Evolutionary conservation across 495 filamentous ascomycete genomes (phyloP), one percentile per base, ranked within the genome.

Genomic region (Podospora pseudopauciseta): DNA sequence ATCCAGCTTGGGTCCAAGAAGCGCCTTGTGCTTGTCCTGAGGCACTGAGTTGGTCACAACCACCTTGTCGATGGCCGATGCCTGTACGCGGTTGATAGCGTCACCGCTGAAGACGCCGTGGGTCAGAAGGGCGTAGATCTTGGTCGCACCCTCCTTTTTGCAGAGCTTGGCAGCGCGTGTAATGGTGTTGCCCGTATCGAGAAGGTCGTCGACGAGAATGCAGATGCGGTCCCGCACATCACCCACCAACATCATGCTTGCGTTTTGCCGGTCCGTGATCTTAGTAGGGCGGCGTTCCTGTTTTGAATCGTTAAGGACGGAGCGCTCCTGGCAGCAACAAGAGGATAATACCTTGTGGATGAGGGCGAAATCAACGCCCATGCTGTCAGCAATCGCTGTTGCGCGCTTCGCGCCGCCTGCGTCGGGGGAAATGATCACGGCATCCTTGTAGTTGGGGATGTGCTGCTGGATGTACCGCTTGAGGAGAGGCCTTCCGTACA

Each of bases 331-430:
- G 34, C 60, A 59, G 68, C 55, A 71, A 68, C 55, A 72, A 65
- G 71, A 75, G 72, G 80, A 70, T 73, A 72, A 80, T 83, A 96
- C 94, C 89, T 97, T 99, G 83, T 99, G 95, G 73, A 99, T 99
- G 67, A 99, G 84, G 28, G 96, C 95, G 79, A 99, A 99, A 58
- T 91, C 90, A 82, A 97, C 91, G 70, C 91, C 92, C 72, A 99
- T 87, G 60, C 88, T 87, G 77, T 99, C 95, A 13, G 96, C 96
- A 79, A 99, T 97, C 34, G 93, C 91, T 11, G 96, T 97, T 7
- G 96, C 95, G 61, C 95, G 85, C 83, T 99, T 99, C n/a, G 95
- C 96, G 65, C 95, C 95, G 67, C 95, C 95, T n/a, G 95, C 95
- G 82, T 99, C 95, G 9, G 95, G 95, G 73, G 91, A 94, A 72